These are phyloP conservation scores for Henningerozyma blattae DNA, from an alignment of 805 yeast genomes.

Conservation along the genomic window DNA sequence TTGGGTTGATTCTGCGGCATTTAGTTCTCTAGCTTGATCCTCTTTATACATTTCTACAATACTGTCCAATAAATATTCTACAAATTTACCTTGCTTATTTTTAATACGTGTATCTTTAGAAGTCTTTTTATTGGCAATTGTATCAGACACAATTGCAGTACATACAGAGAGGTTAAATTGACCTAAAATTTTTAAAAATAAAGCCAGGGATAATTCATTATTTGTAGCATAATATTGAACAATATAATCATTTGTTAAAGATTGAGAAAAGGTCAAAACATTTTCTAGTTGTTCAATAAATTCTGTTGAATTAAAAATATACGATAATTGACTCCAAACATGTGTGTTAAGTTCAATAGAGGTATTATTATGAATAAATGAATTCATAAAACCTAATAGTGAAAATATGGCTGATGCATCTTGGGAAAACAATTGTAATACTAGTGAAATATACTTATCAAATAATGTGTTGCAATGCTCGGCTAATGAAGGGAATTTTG, in stretches of 20 bases:
- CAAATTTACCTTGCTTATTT: conserved; percentile 3
- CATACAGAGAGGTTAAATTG: neutral
- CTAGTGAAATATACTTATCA: conserved; percentile 14
- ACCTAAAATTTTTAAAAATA: neutral
- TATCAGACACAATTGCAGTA: conserved; percentile 2
- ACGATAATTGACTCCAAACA: conserved; percentile 11
- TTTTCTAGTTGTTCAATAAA: conserved; percentile 12
- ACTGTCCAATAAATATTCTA: conserved; percentile 4
- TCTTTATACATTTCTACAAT: neutral
- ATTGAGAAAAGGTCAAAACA: conserved; percentile 6
- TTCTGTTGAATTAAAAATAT: conserved; percentile 6
- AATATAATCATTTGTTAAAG: conserved; percentile 17
- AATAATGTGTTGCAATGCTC: conserved; percentile 12
- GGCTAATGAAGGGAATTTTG: conserved; percentile 19
- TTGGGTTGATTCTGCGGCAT: conserved; percentile 17
- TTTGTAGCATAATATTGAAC: conserved; percentile 20
- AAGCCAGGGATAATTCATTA: conserved; percentile 13
- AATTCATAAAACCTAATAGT: conserved; percentile 28
- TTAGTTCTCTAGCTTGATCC: neutral
- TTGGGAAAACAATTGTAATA: conserved; percentile 7
- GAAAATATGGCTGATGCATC: conserved; percentile 20
- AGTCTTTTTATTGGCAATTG: neutral
- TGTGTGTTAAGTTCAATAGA: conserved; percentile 7
- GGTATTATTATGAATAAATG: conserved; percentile 12
- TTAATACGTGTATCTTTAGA: neutral